Base-by-base conservation (phyloP, 768 basidiomycete species). In the Collybia nuda region DNA sequence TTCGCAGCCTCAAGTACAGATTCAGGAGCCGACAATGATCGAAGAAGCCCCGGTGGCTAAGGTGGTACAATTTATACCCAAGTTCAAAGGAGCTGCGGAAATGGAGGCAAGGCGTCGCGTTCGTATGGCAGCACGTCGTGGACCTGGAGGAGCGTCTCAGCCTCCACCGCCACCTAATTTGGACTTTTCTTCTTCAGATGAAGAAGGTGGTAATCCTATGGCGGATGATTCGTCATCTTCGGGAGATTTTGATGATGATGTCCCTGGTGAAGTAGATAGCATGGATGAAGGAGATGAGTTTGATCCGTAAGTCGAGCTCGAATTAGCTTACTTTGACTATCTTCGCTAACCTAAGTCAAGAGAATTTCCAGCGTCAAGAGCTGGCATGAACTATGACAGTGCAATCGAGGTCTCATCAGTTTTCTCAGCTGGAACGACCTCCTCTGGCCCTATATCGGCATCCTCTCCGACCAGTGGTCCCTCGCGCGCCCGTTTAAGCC, bases 31-130 rank as follows among this genome's bases (percentile, higher is more conserved):
- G 6, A 70, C 73, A 1, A 66, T 65, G 8, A 62, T 66, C 3
- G 76, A 73, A 42, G 76, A 77, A 45, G 67, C 64, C 0, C 80
- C 75, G 17, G 78, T 77, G 3, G 57, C 75, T 11, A 84, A 80
- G 53, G 77, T 70, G 11, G 68, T 77, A 5, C 81, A 77, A 47
- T 91, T 90, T 57, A 73, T 88, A 21, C 90, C 90, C 15, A 85
- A 80, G 44, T 92, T 93, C 70, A 88, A 84, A 56, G 85, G 88
- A 6, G 86, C 87, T 0, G 90, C 82, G n/a, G 89, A 93, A 64
- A 92, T 92, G 90, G 91, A 91, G 55, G 81, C 78, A 3, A 74
- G 90, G 14, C 69, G 91, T 21, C 76, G 77, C 48, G 66, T 77
- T 36, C 77, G 90, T 11, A 80, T 93, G 73, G 80, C 79, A 36